Base-by-base conservation (phyloP, 208 protist species). In the Histomonas meleagridis region DNA sequence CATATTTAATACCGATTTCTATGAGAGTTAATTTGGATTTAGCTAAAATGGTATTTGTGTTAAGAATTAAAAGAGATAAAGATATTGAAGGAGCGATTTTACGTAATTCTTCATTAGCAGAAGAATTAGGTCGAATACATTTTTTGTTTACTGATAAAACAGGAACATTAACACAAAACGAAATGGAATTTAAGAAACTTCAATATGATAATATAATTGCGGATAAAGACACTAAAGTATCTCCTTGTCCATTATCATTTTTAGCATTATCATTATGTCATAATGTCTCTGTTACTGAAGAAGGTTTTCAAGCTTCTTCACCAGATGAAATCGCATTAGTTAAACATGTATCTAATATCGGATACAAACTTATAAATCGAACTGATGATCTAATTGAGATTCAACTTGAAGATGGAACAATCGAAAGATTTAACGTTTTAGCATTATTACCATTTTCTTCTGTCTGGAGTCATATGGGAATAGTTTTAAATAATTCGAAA, bases 141-240 rank as follows among this genome's bases (percentile, higher is more conserved):
- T 99, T 98, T 94, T 94, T 99, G 40, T 97, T 99, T 79, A 96
- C 96, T 16, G 98, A 99, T 94, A 99, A 99, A 94, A 99, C 98
- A 18, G 98, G 98, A 55, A 99, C 98, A 48, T 93, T 99, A 12
- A 99, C 98, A 5, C 96, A 98, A 93, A 98, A 98, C 93, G 96
- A 96, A 70, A 98, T 97, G 96, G 92, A 95, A 46, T 96, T 97
- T 92, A 79, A 91, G 79, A 38, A 91, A 90, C 0, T 93, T n/a
- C 62, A 76, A 32, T 65, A 49, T 46, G 86, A 91, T 28, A 70
- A 91, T 70, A 18, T 70, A 16, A 48, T 91, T 62, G 48, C 51
- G 12, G 26, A 62, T 53, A 14, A 53, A 70, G 38, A 91, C 16
- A 57, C 86, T 12, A 51, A 70, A 14, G 23, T 43, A 38, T 79